Evolutionary conservation across 345 rosid species (phyloP).

Genomic region (Camelina laxa): DNA sequence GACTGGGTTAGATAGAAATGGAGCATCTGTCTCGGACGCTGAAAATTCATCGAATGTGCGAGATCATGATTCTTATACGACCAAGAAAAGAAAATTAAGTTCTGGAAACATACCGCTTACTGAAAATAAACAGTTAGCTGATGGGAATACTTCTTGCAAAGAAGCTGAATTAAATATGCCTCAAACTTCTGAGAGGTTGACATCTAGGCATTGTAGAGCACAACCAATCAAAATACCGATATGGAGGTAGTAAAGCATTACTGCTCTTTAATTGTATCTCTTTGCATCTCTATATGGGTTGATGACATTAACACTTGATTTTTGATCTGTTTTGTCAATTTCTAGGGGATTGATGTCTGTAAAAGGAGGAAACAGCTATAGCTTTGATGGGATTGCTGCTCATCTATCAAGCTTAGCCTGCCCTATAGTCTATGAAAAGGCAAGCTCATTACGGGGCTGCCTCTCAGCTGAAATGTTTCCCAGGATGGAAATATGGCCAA

Average conservation of each 20-base stretch:
- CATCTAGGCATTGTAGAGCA: conserved; percentile 41
- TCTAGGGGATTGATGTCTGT: conserved; percentile 62
- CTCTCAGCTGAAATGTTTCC: conserved; percentile 62
- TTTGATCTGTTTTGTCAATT: conserved; percentile 24
- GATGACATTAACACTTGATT: conserved; percentile 10
- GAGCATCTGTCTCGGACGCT: conserved; percentile 8
- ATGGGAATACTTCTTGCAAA: conserved; percentile 10
- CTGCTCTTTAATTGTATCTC: neutral
- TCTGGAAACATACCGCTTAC: neutral
- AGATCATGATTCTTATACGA: neutral
- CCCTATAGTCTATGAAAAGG: conserved; percentile 51
- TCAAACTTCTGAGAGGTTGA: neutral
- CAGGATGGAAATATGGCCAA: conserved; percentile 63
- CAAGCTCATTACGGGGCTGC: conserved; percentile 48
- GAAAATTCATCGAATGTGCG: conserved; percentile 19
- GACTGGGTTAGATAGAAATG: conserved; percentile 2
- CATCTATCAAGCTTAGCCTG: conserved; percentile 74
- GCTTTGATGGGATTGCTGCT: conserved; percentile 51
- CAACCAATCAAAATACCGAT: conserved; percentile 56
- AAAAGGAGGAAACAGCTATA: conserved; percentile 18
- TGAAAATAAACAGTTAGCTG: conserved; percentile 13
- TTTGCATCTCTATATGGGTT: neutral
- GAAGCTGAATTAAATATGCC: conserved; percentile 34
- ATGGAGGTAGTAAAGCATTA: conserved; percentile 72
- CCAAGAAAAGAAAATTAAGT: conserved; percentile 6